A percentile compares a stretch with the other conserved stretches of the same genome.
Evolutionary conservation across 768 basidiomycete species (phyloP).

Genomic region (Boletus speciosus): DNA sequence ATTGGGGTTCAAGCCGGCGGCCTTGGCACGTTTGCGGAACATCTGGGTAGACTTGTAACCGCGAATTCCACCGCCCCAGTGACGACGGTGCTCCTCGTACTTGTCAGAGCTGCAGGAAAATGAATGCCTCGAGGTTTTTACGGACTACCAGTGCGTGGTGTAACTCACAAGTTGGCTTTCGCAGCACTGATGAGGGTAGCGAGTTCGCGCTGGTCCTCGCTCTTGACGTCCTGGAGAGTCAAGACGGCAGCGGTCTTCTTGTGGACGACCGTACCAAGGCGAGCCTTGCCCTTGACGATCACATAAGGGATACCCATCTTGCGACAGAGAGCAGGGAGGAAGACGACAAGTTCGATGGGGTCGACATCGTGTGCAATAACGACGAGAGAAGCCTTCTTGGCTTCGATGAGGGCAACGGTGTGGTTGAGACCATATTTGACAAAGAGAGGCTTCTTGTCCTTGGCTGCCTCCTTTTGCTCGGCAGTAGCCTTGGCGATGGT

Average conservation of each 20-base stretch:
- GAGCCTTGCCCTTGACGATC: conserved; percentile 97
- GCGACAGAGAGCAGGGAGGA: conserved; percentile 95
- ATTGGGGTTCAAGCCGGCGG: conserved; percentile 64
- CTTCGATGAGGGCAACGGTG: conserved; percentile 90
- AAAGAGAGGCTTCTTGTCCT: conserved; percentile 94
- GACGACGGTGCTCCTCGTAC: conserved; percentile 86
- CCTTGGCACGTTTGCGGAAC: conserved; percentile 93
- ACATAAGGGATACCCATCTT: conserved; percentile 99
- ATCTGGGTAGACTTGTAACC: conserved; percentile 93
- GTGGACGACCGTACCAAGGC: conserved; percentile 96
- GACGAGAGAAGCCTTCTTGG: conserved; percentile 95
- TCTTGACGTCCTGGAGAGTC: conserved; percentile 89
- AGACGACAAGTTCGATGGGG: conserved; percentile 98
- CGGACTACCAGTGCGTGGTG: neutral
- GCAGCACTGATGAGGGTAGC: conserved; percentile 89
- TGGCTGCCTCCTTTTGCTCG: conserved; percentile 68
- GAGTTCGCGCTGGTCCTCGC: conserved; percentile 91
- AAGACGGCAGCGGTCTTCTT: conserved; percentile 97
- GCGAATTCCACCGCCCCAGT: conserved; percentile 96
- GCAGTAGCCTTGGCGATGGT: conserved; percentile 74
- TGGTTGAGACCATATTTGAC: conserved; percentile 98
- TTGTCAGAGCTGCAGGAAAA: conserved; percentile 66
- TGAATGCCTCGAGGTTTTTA: conserved; percentile 1
- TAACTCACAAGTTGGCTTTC: conserved; percentile 93
- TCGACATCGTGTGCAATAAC: conserved; percentile 98